These are phyloP conservation scores for Pichia eremophila DNA, from an alignment of 805 yeast species.

Conservation along the genomic window DNA sequence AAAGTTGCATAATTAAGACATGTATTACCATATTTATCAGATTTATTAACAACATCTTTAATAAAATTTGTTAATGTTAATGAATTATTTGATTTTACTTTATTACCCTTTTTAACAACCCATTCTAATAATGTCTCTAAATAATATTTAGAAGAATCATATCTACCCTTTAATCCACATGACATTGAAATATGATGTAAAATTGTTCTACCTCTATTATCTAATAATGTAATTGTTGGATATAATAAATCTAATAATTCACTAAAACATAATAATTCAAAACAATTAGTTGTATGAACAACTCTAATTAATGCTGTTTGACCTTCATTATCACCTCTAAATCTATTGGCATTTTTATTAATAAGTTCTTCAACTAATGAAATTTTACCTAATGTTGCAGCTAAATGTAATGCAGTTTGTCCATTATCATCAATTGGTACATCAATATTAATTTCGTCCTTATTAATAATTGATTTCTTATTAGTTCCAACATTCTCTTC, in stretches of 20 bases:
- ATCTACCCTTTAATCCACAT: conserved; percentile 67
- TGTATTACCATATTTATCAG: conserved; percentile 90
- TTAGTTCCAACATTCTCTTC: neutral
- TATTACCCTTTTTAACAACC: conserved; percentile 52
- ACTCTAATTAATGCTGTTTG: conserved; percentile 84
- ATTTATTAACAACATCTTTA: conserved; percentile 71
- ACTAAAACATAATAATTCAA: conserved; percentile 68
- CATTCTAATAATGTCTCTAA: conserved; percentile 65
- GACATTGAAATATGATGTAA: conserved; percentile 80
- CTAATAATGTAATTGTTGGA: conserved; percentile 60
- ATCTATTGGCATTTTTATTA: conserved; percentile 54
- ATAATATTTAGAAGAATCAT: conserved; percentile 65
- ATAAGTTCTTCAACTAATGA: conserved; percentile 63
- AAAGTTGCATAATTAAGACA: conserved; percentile 89
- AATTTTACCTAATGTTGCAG: conserved; percentile 79
- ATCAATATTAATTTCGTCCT: conserved; percentile 45
- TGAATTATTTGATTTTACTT: conserved; percentile 33
- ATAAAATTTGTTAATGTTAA: conserved; percentile 49
- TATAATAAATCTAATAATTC: conserved; percentile 61
- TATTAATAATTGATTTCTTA: neutral
- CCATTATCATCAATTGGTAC: conserved; percentile 91
- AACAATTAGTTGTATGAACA: conserved; percentile 73
- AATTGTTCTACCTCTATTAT: conserved; percentile 67
- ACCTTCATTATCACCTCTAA: conserved; percentile 70
- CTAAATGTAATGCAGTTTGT: conserved; percentile 92